phyloP scores from a whole-genome alignment of 768 basidiomycete species.

The Podaxis carcinomalis region DNA sequence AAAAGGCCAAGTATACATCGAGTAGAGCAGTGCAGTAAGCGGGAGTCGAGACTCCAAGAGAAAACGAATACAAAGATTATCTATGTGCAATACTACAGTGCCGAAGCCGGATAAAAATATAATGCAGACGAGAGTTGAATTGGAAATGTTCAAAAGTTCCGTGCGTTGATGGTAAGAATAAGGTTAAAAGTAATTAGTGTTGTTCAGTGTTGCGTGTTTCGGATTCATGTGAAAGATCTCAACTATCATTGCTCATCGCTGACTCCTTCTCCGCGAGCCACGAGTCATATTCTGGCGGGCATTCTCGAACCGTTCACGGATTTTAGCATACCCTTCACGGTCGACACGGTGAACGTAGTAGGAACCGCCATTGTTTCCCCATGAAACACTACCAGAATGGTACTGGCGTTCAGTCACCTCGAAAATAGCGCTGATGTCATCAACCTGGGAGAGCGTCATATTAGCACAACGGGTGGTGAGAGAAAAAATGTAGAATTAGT shows the following conservation, averaged over 20 bases:
- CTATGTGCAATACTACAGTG: constrained; percentile 4
- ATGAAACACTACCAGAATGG: constrained; percentile 73
- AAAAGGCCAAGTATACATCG: background rate
- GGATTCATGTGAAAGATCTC: background rate
- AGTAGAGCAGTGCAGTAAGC: background rate
- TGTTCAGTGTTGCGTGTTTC: background rate
- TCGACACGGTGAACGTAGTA: constrained; percentile 80
- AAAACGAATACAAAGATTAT: background rate
- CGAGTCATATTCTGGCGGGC: constrained; percentile 25
- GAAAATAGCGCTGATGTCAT: constrained; percentile 81
- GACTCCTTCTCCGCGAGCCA: background rate
- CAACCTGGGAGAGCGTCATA: constrained; percentile 38
- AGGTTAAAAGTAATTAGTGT: background rate
- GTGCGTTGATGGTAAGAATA: background rate
- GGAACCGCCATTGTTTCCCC: constrained; percentile 66
- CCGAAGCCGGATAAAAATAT: background rate
- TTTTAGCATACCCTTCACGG: constrained; percentile 61
- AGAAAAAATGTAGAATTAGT: constrained; percentile 6
- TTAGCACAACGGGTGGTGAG: background rate
- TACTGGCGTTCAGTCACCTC: constrained; percentile 67
- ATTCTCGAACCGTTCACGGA: constrained; percentile 53
- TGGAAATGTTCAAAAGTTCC: background rate
- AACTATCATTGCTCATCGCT: background rate
- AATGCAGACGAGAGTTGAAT: background rate
- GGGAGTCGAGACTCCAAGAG: background rate